Evolutionary conservation across 495 filamentous ascomycete genomes (phyloP).

Genomic region (Apiosordaria backusii): DNA sequence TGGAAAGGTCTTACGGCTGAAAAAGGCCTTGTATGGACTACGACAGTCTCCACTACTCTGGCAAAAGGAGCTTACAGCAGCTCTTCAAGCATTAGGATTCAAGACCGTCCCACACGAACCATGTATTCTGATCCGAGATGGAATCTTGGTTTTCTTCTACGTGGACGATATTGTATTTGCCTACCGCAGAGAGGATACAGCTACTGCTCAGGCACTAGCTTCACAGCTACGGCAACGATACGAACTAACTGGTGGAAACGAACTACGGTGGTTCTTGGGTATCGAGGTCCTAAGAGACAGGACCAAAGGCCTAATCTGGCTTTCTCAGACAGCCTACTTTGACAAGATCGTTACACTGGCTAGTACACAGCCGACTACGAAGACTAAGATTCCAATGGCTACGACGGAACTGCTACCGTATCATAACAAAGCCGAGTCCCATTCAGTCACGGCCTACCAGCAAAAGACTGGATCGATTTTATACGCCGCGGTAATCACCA

Average conservation of each 20-base stretch:
- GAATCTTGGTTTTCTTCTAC: constrained; percentile 17
- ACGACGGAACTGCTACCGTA: too few species aligned
- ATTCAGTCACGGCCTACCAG: background rate
- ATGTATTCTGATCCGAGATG: constrained; percentile 9
- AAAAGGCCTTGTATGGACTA: constrained; percentile 21
- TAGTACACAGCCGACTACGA: too few species aligned
- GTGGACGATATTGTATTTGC: constrained; percentile 18
- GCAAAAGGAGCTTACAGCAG: constrained; percentile 17
- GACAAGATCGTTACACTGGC: background rate
- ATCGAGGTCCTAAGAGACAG: constrained; percentile 13
- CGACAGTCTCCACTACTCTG: constrained; percentile 21
- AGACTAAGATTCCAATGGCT: too few species aligned
- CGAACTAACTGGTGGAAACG: constrained; percentile 11
- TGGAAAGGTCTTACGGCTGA: constrained; percentile 7
- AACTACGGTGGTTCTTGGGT: constrained; percentile 15
- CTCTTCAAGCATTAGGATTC: constrained; percentile 12
- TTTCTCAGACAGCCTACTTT: constrained; percentile 13
- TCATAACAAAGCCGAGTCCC: too few species aligned
- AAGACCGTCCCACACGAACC: constrained; percentile 14
- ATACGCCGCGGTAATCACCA: constrained; percentile 14
- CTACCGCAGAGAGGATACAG: constrained; percentile 6
- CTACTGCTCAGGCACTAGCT: background rate
- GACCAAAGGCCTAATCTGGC: constrained; percentile 14
- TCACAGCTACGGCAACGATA: constrained; percentile 4
- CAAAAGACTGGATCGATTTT: constrained; percentile 14